A percentile compares a stretch with the other conserved stretches of the same genome.
phyloP scores from a whole-genome alignment of 164 flowering plant species.

The Aristolochia contorta region DNA sequence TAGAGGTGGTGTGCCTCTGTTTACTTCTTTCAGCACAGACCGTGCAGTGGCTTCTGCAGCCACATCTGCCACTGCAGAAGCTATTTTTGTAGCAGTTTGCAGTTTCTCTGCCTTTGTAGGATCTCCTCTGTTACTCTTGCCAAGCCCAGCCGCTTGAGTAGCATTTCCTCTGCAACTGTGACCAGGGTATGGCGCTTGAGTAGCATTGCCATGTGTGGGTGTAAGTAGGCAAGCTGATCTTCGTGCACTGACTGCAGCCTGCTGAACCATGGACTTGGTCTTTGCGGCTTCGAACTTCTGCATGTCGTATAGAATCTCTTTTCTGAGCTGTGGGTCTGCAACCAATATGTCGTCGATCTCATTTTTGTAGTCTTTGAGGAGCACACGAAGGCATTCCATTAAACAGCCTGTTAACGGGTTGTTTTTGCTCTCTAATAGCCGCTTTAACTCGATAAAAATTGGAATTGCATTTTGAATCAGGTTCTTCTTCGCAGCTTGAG shows the following conservation, averaged over 20 bases:
- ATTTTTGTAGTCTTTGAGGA: conserved; percentile 88
- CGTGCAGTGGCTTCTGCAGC: conserved; percentile 55
- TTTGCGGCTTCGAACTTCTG: conserved; percentile 66
- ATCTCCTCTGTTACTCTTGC: conserved; percentile 6
- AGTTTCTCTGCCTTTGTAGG: conserved; percentile 15
- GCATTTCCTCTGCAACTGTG: conserved; percentile 8
- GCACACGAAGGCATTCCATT: conserved; percentile 87
- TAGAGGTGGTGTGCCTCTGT: conserved; percentile 54
- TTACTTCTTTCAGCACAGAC: conserved; percentile 69
- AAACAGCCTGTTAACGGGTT: conserved; percentile 87
- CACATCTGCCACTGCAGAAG: conserved; percentile 69
- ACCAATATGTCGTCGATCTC: conserved; percentile 88
- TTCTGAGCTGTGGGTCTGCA: conserved; percentile 88
- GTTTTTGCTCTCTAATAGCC: conserved; percentile 76
- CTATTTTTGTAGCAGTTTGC: conserved; percentile 31
- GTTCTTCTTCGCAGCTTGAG: conserved; percentile 75
- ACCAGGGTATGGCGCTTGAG: not conserved
- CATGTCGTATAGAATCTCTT: conserved; percentile 92
- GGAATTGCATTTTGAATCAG: conserved; percentile 88
- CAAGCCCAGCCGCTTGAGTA: not conserved
- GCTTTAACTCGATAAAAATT: conserved; percentile 85
- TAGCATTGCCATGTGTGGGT: conserved; percentile 2
- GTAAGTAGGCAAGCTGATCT: conserved; percentile 27
- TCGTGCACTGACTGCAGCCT: conserved; percentile 35
- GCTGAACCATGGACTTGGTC: conserved; percentile 42